Evolutionary conservation across 176 grass and related monocot genomes (phyloP), one percentile per base, ranked within the genome.

Genomic region (Lolium perenne): DNA sequence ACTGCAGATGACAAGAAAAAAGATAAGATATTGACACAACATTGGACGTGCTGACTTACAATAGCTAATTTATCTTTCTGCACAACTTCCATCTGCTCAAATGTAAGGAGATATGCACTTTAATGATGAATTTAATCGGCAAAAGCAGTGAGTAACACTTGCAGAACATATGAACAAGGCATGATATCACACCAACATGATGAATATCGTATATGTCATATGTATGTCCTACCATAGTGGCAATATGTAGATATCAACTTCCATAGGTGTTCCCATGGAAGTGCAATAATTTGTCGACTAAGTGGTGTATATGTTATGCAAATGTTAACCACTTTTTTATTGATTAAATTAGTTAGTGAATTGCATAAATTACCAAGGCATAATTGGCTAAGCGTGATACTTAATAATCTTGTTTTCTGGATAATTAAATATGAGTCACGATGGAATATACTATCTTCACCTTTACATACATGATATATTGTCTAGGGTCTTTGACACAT

Each of bases 401-500:
- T 29, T 64, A 68, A 80, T 26, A 76, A 73, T 56, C 79, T 80
- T 65, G 57, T 72, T 76, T 49, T 46, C 29, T 78, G 26, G 70
- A 74, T 49, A 25, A 74, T 13, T 74, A 81, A 77, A 77, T 81
- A 63, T 51, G 20, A n/a, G 71, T 6, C 41, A 78, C 13, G 8
- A 23, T 61, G 58, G 48, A 13, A 50, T 50, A 50, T 50, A 50
- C 48, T 50, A 50, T 76, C 12, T 80, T 78, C n/a, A 25, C 16
- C 11, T 82, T 45, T 22, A 71, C 22, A 23, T 68, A 61, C 53
- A 66, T 59, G 23, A 4, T 21, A 79, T 87, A 55, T 63, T 81
- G 47, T 32, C 29, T 22, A 51, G n/a, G 59, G 25, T 72, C 7
- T 71, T 88, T 32, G 45, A 62, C 53, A 62, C 53, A 61, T 57